Percentiles rank a stretch among this genome's conserved stretches.
Conservation (phyloP, 257 asterid species). For the Primulina huaijiensis region DNA sequence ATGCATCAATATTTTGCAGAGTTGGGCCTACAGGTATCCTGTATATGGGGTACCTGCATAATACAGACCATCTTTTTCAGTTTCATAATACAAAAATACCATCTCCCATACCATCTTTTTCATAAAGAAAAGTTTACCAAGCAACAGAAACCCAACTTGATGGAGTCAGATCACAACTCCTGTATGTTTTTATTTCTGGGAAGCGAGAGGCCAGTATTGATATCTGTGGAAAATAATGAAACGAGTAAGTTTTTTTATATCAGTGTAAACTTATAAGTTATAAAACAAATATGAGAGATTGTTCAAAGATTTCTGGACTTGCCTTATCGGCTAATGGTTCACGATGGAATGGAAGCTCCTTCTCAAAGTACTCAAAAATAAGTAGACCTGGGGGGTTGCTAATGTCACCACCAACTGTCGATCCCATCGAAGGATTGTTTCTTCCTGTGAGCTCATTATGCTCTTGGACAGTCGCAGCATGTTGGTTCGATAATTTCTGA, state of each 20-base stretch:
- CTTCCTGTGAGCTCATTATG: constrained; percentile 34
- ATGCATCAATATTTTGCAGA: constrained; percentile 80
- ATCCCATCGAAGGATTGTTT: constrained; percentile 35
- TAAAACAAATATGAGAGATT: neutral
- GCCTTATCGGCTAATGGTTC: constrained; percentile 91
- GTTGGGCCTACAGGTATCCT: constrained; percentile 94
- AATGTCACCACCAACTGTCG: constrained; percentile 44
- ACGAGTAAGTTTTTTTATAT: neutral
- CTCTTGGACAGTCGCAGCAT: constrained; percentile 35
- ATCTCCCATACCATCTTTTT: neutral
- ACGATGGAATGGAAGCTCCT: constrained; percentile 76
- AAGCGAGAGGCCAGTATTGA: constrained; percentile 58
- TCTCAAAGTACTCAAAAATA: constrained; percentile 66
- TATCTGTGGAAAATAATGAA: constrained; percentile 52
- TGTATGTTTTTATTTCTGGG: constrained; percentile 59
- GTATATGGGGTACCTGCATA: constrained; percentile 85
- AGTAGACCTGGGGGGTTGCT: constrained; percentile 69
- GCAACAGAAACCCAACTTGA: constrained; percentile 95
- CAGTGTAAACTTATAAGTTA: neutral
- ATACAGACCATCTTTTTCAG: constrained; percentile 13
- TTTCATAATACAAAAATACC: constrained; percentile 16
- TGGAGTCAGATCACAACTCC: constrained; percentile 75
- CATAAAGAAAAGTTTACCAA: constrained; percentile 48
- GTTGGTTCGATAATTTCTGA: constrained; percentile 41
- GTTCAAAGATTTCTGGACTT: constrained; percentile 29